Evolutionary conservation across 371 early-diverging fungal genomes (phyloP), one percentile per base, ranked within the genome.

Genomic region (Blastocladiella emersonii): DNA sequence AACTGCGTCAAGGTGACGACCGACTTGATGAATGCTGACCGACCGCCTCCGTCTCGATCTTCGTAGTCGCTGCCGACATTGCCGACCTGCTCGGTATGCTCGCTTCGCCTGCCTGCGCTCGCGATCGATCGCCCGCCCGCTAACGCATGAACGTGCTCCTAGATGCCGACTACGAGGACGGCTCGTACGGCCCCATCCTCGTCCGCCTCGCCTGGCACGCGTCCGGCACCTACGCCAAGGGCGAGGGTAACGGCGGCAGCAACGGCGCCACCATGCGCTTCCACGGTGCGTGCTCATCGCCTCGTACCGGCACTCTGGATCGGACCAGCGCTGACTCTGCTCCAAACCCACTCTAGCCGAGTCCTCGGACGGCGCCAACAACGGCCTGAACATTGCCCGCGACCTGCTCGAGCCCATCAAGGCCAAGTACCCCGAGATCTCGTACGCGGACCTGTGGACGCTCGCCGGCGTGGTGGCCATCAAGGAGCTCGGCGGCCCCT

Each of bases 161-260:
- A n/a, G n/a, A 32, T 27, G 23, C 7, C 32, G 59, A 69, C 74
- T 91, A 89, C 65, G 96, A 96, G 72, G 95, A 96, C 69, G 94
- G 94, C 61, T 86, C 86, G 27, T 82, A 84, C 70, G 93, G 90
- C 8, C 94, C 93, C 15, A 82, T 96, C 27, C 78, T 96, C 63
- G 73, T 93, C 49, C 90, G 90, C 55, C 82, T 90, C 35, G 93
- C 93, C 17, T 92, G 93, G 94, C 96, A 95, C 76, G 82, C 91
- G 12, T 81, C 92, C 56, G 96, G 96, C 27, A 95, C 95, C 43
- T 93, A 84, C 69, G 87, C 89, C 75, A 76, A 77, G 69, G 76
- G 76, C 55, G 71, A 85, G 57, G 75, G 78, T 61, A 89, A 90
- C 27, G 96, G 96, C 59, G 96, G 96, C 41, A 88, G 90, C 65